Base-by-base conservation (phyloP, 78 protist species). In the Mantamonas sphyraenae region DNA sequence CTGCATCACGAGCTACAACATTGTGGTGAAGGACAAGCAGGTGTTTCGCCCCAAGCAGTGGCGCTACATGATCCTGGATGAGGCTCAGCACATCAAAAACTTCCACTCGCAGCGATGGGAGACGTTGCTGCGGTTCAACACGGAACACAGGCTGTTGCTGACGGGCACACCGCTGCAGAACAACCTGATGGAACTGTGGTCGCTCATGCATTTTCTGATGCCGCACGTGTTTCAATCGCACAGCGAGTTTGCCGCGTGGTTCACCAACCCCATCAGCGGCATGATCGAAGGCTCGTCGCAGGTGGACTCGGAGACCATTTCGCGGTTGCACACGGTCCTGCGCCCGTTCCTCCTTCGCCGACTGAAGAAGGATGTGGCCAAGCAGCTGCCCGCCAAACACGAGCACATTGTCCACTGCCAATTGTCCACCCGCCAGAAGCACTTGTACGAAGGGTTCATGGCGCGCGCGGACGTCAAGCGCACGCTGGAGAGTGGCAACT, bases 151-250 rank as follows among this genome's bases (percentile, higher is more conserved):
- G 24, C 79, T 92, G 51, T 55, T 92, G 50, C 74, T 86, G 51
- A 86, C 95, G 4, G 98, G 99, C 17, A 96, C 98, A 24, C 99
- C 99, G 5, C 87, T 96, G 42, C 98, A 93, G 71, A 96, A 92
- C 81, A 64, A 77, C 73, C 65, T 96, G 47, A 84, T 84, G 90
- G 98, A 93, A 80, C 67, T 96, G 31, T 96, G 99, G 99, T 88
- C 97, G 33, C 83, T 96, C 35, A 72, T 93, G 65, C 96, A 93
- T 63, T 93, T 96, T 47, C 65, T 96, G 42, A 89, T 96, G 97
- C 96, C 95, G 5, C 64, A 69, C 57, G 75, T 87, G 16, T 93
- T 93, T 66, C 64, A 63, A 61, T 87, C 94, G 5, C 89, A 87
- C 47, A 24, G 17, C 2, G 91, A 93, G 64, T 96, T 96, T 77